Conservation (phyloP, 2,329 filamentous ascomycete species). For the Paraconiothyrium sp. region DNA sequence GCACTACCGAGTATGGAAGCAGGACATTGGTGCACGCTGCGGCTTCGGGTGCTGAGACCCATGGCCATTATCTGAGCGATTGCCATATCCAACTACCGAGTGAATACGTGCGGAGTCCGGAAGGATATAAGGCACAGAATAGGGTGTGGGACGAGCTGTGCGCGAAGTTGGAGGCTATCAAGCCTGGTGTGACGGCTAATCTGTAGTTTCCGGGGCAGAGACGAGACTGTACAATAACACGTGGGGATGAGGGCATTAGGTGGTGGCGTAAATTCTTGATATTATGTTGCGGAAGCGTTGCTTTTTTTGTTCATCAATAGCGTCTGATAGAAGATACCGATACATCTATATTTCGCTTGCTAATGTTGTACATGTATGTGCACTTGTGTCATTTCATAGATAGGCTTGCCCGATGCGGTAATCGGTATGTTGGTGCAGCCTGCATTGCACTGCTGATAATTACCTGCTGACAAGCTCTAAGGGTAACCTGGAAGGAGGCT, state of each 20-base stretch:
- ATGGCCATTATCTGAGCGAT: conserved; percentile 55
- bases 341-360: background rate
- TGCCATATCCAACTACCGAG: conserved; percentile 40
- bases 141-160: conserved; percentile 54
- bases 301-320: background rate
- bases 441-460: background rate
- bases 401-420: background rate
- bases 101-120: conserved; percentile 46
- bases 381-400: background rate
- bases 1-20: conserved; percentile 53
- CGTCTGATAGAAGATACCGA: background rate
- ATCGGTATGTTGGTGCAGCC: background rate
- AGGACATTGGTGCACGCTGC: conserved; percentile 54
- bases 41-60: conserved; percentile 44
- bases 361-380: background rate
- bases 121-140: conserved; percentile 48
- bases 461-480: background rate
- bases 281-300: background rate
- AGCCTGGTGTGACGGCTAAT: conserved; percentile 37
- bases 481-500: no score
- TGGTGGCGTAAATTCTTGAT: background rate
- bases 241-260: background rate
- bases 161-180: conserved; percentile 51
- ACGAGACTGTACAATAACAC: background rate
- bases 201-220: conserved; percentile 15